Base-by-base conservation (phyloP, 768 basidiomycete species). In the Gloeostereum incarnatum region DNA sequence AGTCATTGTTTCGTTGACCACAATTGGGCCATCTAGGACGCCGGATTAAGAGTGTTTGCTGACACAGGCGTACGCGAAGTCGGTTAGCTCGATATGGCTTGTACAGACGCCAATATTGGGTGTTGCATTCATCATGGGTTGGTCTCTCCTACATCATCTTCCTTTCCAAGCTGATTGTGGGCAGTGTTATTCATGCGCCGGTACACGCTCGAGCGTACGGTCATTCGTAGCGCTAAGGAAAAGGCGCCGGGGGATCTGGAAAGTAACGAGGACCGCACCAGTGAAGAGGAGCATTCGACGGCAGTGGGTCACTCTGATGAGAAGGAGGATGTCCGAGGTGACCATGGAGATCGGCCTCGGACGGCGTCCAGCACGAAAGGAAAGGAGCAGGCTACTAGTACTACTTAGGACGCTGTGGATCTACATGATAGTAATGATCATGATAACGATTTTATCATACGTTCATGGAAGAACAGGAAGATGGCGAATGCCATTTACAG, bases 51-150 rank as follows among this genome's bases (percentile, higher is more conserved):
- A 9, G 48, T 59, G 18, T 61, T 61, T 29, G 59, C 81, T 6
- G n/a, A 66, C 77, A 22, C 64, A 81, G 40, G 80, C 80, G 0
- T 84, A 75, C 56, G 66, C 80, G 10, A 61, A 64, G 21, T 74
- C 81, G 3, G 75, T 86, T 26, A 67, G 68, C 45, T 60, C 51
- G 32, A 75, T 86, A 17, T 86, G 82, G 81, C 44, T 81, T 16
- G 75, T 78, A 6, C 66, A 65, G 54, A 77, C 77, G 7, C 78
- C 75, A 0, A 58, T 84, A 19, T 36, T 71, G 5, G 76, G 72
- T 9, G 60, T 63, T 29, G 63, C 68, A 19, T 66, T 82, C 47
- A 45, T 81, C 20, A 60, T 71, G 59, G 58, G 71, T 71, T 41
- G 49, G 67, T 49, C 6, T n/a, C 27, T 22, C 14, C 26, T 42